Conservation (phyloP, 192 early-diverging fungal species). For the Entomortierella chlamydospora region DNA sequence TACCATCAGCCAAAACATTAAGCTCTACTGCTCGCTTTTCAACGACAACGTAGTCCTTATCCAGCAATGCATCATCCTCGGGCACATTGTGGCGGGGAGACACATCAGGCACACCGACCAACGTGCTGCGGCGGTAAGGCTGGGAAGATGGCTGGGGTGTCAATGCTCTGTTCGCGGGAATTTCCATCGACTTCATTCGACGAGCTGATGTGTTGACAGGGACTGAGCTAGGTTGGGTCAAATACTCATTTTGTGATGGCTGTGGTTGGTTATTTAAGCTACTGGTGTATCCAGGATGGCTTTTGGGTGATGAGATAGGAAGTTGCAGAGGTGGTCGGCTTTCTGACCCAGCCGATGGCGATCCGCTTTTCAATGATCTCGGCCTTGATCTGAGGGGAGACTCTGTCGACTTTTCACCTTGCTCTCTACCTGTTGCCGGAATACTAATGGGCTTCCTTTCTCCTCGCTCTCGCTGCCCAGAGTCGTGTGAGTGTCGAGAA, state of each 20-base stretch:
- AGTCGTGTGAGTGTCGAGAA: slow-evolving; percentile 19
- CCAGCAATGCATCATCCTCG: slow-evolving; percentile 67
- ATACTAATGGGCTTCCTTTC: slow-evolving; percentile 23
- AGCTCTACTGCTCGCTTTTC: slow-evolving; percentile 78
- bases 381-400: slow-evolving; percentile 24
- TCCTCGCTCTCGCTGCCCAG: slow-evolving; percentile 12
- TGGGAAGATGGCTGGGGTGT: slow-evolving; percentile 33
- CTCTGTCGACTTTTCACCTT: slow-evolving; percentile 8
- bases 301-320: slow-evolving; percentile 36
- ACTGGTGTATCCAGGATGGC: slow-evolving; percentile 8
- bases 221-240: slow-evolving; percentile 10
- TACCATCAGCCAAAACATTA: slow-evolving; percentile 82
- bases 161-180: slow-evolving; percentile 10
- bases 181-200: slow-evolving; percentile 24
- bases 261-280: slow-evolving; percentile 8
- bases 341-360: slow-evolving; percentile 24
- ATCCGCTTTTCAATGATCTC: slow-evolving; percentile 25
- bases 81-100: slow-evolving; percentile 41
- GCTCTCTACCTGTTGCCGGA: slow-evolving; percentile 5
- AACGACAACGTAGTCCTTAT: slow-evolving; percentile 81
- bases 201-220: slow-evolving; percentile 24
- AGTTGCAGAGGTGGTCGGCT: slow-evolving; percentile 42
- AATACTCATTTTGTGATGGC: slow-evolving; percentile 18
- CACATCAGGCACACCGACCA: slow-evolving; percentile 38
- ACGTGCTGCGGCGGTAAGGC: slow-evolving; percentile 35